phyloP scores from a whole-genome alignment of 306 rosid species.

The Luffa aegyptiaca region DNA sequence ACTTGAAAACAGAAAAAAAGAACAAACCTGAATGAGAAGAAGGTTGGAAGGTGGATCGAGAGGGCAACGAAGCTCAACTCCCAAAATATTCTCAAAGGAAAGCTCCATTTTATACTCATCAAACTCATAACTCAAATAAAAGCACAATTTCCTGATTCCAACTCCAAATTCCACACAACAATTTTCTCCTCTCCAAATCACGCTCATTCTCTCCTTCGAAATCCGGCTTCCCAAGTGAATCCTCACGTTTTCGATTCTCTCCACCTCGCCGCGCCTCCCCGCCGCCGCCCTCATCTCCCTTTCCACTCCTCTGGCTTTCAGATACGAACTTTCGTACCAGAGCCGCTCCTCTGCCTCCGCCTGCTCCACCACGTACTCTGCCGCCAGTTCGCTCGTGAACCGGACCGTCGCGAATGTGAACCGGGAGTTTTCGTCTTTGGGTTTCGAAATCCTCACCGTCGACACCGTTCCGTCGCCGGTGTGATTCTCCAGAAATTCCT shows the following conservation, averaged over 20 bases:
- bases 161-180: constrained; percentile 27
- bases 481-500: constrained; percentile 24
- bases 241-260: constrained; percentile 7
- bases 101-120: constrained; percentile 35
- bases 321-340: not conserved
- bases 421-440: constrained; percentile 10
- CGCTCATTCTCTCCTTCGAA: constrained; percentile 27
- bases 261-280: not conserved
- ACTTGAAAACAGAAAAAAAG: not conserved
- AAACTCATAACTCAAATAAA: constrained; percentile 16
- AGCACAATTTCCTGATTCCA: constrained; percentile 17
- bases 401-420: constrained; percentile 21
- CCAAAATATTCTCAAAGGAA: constrained; percentile 24
- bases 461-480: constrained; percentile 37
- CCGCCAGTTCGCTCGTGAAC: constrained; percentile 22
- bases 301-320: constrained; percentile 3
- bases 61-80: constrained; percentile 26
- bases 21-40: constrained; percentile 43
- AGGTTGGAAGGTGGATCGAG: not conserved
- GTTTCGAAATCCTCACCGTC: constrained; percentile 11
- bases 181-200: constrained; percentile 31
- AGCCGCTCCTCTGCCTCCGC: not conserved
- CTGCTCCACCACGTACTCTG: constrained; percentile 17
- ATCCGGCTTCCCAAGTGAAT: constrained; percentile 33
- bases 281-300: not conserved